These are phyloP conservation scores for Penicillium fuscoglaucum DNA, from an alignment of 2,329 filamentous ascomycete species.

Conservation along the genomic window DNA sequence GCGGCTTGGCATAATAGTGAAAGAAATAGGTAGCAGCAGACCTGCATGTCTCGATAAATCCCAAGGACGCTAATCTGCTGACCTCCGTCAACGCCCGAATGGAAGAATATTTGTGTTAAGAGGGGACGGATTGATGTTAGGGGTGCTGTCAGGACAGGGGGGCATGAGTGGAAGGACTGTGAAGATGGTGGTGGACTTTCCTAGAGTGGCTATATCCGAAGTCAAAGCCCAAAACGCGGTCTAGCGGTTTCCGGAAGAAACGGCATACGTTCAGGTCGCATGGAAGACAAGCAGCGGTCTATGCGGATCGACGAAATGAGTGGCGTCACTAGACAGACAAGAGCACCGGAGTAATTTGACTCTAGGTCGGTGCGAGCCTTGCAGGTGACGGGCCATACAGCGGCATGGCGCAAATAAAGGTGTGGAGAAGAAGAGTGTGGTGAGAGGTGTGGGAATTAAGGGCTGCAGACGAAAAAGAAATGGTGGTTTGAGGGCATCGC, in stretches of 20 bases:
- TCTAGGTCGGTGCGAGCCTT: neutral
- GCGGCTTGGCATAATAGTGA: constrained; percentile 12
- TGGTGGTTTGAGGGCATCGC: constrained; percentile 1
- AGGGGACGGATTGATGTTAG: constrained; percentile 6
- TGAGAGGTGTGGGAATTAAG: neutral
- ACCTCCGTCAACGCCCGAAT: constrained; percentile 17
- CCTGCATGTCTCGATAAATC: constrained; percentile 16
- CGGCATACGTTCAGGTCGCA: constrained; percentile 13
- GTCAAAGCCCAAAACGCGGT: constrained; percentile 11
- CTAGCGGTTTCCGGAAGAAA: constrained; percentile 6
- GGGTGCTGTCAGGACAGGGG: constrained; percentile 4
- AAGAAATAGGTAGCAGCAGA: constrained; percentile 20
- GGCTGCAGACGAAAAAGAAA: constrained; percentile 1
- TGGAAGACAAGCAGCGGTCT: constrained; percentile 27
- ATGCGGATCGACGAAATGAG: constrained; percentile 19
- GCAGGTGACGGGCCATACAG: constrained; percentile 23
- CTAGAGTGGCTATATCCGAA: constrained; percentile 1
- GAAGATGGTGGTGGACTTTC: constrained; percentile 3
- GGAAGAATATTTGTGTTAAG: constrained; percentile 12
- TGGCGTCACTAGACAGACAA: constrained; percentile 10
- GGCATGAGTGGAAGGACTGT: neutral
- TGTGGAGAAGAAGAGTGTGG: constrained; percentile 19
- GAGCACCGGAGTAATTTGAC: constrained; percentile 1
- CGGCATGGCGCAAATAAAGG: constrained; percentile 25
- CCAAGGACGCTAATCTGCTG: constrained; percentile 22